Evolutionary conservation across 2,329 filamentous ascomycete species (phyloP), one percentile per base, ranked within the genome.

Genomic region (Curvularia lunata): DNA sequence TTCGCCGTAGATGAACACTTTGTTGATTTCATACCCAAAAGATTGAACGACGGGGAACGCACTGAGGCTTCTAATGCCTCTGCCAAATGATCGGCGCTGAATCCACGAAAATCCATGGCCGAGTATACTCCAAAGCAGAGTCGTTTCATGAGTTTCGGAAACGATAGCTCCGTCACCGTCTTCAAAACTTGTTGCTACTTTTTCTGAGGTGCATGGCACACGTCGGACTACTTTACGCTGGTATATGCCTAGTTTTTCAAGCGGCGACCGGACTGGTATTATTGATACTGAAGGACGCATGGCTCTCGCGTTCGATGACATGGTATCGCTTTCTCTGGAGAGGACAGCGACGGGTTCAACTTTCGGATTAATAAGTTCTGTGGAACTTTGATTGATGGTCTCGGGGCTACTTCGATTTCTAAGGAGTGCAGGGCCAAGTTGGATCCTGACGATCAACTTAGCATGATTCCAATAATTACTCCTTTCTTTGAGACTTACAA

Each of bases 401-500:
- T 21, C 47, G 34, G 13, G 19, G 4, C 10, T 37, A 19, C 32
- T 27, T 34, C 19, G 50, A 13, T 23, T 45, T 16, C 13, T 23
- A 21, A 51, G 43, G 7, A 54, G 12, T 6, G 30, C 45, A 9
- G 59, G 47, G 28, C 48, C 19, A 18, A 37, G 27, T 21, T 47
- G 47, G 10, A 43, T 50, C 16, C 59, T 61, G 13, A 4, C 2
- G 8, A 27, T 13, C 3, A 4, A 28, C 27, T 54, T 16, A 54
- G 27, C 30, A 38, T 3, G 10, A 6, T n/a, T n/a, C 13, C 4
- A 12, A 30, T 3, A 7, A 13, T n/a, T 13, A 28, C 23, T 9
- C 3, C 9, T n/a, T 10, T 27, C 23, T 21, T 23, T 30, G 34
- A 9, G 19, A 43, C 57, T 41, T 48, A 65, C 63, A 59, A 40